These are phyloP conservation scores for Microdochium bolleyi DNA, from an alignment of 2,329 filamentous ascomycete species.

Conservation along the genomic window DNA sequence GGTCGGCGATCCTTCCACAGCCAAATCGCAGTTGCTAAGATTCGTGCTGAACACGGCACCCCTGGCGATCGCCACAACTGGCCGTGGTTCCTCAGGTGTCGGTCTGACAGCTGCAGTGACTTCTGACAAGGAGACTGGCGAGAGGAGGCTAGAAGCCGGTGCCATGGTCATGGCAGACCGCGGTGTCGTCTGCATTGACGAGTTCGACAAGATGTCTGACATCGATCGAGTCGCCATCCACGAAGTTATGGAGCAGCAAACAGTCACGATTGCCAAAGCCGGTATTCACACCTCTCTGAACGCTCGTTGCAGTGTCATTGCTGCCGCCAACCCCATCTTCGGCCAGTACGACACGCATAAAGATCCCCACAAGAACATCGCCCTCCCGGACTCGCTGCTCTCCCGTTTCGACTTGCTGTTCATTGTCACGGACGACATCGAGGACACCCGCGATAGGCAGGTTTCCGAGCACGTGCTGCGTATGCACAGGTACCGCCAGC, in stretches of 20 bases:
- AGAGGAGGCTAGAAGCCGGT: constrained; percentile 88
- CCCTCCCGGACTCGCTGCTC: constrained; percentile 87
- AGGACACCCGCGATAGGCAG: constrained; percentile 82
- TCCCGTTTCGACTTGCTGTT: constrained; percentile 98
- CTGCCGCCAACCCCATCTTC: constrained; percentile 94
- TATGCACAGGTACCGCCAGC: constrained; percentile 92
- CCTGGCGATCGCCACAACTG: constrained; percentile 92
- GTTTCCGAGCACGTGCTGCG: constrained; percentile 94
- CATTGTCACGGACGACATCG: constrained; percentile 96
- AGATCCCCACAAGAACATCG: constrained; percentile 97
- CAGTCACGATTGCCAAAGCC: constrained; percentile 96
- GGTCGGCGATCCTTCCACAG: constrained; percentile 97
- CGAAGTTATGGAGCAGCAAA: constrained; percentile 99
- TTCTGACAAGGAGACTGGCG: constrained; percentile 93
- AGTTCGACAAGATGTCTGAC: constrained; percentile 99
- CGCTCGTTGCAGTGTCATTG: constrained; percentile 91
- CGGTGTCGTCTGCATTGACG: constrained; percentile 96
- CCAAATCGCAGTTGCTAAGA: constrained; percentile 94
- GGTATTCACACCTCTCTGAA: constrained; percentile 97
- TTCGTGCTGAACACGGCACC: constrained; percentile 97
- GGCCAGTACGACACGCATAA: constrained; percentile 98
- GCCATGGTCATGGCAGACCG: constrained; percentile 98
- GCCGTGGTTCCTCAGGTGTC: constrained; percentile 91
- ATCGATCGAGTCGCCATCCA: constrained; percentile 97
- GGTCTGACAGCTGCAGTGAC: constrained; percentile 97